Percentiles rank a stretch among this genome's conserved stretches.
phyloP scores from a whole-genome alignment of 208 protist species.

The Endotrypanum monterogeii region DNA sequence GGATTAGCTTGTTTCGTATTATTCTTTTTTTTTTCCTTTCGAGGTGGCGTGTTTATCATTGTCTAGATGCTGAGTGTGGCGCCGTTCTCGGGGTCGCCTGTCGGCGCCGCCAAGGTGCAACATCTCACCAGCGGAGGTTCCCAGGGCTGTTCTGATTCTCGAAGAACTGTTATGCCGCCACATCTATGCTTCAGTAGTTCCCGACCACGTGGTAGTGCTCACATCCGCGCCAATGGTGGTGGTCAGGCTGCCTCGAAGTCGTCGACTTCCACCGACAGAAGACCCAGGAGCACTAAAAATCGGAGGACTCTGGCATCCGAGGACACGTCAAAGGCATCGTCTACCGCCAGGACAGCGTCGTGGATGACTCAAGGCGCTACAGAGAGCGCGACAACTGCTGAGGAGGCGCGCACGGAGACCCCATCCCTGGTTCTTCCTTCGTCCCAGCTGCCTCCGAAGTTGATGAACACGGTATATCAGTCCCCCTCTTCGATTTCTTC shows the following conservation, averaged over 20 bases:
- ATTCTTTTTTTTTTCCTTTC: neutral
- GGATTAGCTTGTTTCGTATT: neutral
- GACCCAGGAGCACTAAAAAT: neutral
- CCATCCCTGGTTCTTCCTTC: neutral
- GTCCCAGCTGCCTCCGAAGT: neutral
- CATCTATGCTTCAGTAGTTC: neutral
- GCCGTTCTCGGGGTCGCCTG: neutral
- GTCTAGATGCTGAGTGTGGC: neutral
- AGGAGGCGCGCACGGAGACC: neutral
- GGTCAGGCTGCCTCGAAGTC: neutral
- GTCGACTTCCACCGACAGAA: neutral
- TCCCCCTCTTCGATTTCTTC: neutral
- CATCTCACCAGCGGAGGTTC: neutral
- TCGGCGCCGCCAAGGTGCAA: neutral
- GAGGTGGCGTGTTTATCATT: neutral
- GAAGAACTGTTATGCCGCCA: neutral
- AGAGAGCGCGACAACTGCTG: constrained; percentile 6
- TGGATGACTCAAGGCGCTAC: neutral
- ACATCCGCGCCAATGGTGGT: neutral
- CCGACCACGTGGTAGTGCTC: neutral
- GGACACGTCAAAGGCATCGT: neutral
- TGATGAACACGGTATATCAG: neutral
- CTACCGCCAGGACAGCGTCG: neutral
- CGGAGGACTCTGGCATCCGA: neutral
- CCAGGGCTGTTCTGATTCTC: neutral